Evolutionary conservation across 2,329 filamentous ascomycete species (phyloP), one percentile per base, ranked within the genome.

Genomic region (Colletotrichum chlorophyti): DNA sequence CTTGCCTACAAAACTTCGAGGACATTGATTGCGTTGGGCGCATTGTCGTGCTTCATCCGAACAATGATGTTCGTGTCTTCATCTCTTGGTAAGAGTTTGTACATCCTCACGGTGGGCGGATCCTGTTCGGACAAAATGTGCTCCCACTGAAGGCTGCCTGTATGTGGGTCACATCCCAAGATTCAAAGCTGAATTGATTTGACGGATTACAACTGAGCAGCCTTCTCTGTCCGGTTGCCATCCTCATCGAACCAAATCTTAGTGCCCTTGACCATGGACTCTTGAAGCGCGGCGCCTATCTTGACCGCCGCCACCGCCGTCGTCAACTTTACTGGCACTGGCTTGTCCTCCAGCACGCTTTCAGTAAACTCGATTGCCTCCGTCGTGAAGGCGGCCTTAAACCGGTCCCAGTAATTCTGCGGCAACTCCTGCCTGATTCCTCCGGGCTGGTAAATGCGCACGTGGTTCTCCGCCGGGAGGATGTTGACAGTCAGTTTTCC

Each of bases 361-460:
- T 79, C 82, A 0, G 84, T 84, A 62, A 89, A 89, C 70, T 88
- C 84, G 54, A 85, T 83, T 6, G 82, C 81, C 71, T 90, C 85
- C 11, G 73, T 80, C n/a, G 86, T 80, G 66, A 89, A 89, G 0
- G 86, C 86, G 23, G 83, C 72, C 62, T 83, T 78, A 65, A 89
- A 89, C 0, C 86, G 74, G 37, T 82, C 86, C 67, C 85, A 88
- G 68, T 87, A 89, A 62, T 84, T 78, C 35, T 77, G 73, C 1
- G 85, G 83, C n/a, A 88, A 81, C 69, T 88, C 83, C 31, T 83
- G 76, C 11, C 80, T 74, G 21, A 89, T 78, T 4, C 85, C 84
- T 2, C 66, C 74, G 0, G 77, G 47, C 64, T 85, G 75, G 67
- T 84, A 80, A 41, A 83, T 74, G 58, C 84, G 80, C 21, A 88